phyloP scores from a whole-genome alignment of 2,329 filamentous ascomycete species.

The Botrytis fragariae region DNA sequence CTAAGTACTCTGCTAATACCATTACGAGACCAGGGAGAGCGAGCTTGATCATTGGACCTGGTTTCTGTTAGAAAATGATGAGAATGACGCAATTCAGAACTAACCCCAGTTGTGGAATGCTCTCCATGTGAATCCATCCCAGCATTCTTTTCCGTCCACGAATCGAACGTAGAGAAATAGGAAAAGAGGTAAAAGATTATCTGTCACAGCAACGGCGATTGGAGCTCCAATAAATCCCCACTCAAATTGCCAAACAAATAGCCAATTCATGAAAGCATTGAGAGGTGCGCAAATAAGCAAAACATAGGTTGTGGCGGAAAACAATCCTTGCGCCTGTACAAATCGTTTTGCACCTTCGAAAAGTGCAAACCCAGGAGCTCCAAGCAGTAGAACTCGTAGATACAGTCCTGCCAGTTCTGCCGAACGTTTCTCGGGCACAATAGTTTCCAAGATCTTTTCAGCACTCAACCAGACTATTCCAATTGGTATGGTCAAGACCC shows the following conservation, averaged over 20 bases:
- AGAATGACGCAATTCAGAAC: constrained; percentile 14
- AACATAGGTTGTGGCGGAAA: constrained; percentile 76
- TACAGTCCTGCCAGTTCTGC: constrained; percentile 72
- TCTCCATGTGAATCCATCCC: constrained; percentile 72
- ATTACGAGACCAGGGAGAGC: constrained; percentile 88
- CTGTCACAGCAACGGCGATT: constrained; percentile 71
- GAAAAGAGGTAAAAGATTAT: constrained; percentile 70
- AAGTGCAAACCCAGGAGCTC: constrained; percentile 70
- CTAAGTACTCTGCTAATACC: constrained; percentile 90
- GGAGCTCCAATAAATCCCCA: constrained; percentile 78
- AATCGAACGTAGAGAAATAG: constrained; percentile 73
- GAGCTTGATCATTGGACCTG: constrained; percentile 75
- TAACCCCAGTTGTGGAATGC: constrained; percentile 68
- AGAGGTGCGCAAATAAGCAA: constrained; percentile 72
- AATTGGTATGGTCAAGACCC: constrained; percentile 69
- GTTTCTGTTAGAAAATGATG: constrained; percentile 18
- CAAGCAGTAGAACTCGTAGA: constrained; percentile 65
- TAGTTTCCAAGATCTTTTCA: constrained; percentile 59
- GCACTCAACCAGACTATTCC: constrained; percentile 68
- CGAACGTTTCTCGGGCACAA: constrained; percentile 71
- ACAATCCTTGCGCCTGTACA: constrained; percentile 78
- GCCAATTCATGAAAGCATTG: constrained; percentile 75
- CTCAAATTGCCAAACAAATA: constrained; percentile 69
- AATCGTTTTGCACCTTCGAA: constrained; percentile 80
- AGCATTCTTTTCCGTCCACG: constrained; percentile 70